Base-by-base conservation (phyloP, 192 early-diverging fungal species). In the Backusella mclennaniae region DNA sequence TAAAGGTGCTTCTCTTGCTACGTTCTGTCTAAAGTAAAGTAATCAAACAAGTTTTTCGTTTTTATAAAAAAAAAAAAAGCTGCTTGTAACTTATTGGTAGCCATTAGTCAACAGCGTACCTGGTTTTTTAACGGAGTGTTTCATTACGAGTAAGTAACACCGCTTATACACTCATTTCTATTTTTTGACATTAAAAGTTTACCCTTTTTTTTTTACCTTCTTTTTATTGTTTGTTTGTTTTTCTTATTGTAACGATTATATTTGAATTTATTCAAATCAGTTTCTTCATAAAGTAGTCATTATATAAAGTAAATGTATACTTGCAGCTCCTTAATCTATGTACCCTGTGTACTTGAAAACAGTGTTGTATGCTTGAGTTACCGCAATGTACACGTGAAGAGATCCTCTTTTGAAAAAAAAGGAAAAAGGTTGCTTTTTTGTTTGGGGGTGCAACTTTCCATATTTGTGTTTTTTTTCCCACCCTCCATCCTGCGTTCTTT, bases 381-480 rank as follows among this genome's bases (percentile, higher is more conserved):
- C 56, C 12, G 26, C 26, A 14, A 29, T 14, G 23, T 63, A 63
- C 56, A 63, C 56, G 56, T 63, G 56, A 29, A 63, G 11, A 12
- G 56, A 63, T 29, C 23, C 12, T 63, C n/a, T 29, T 63, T 63
- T 63, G 15, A 44, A 44, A 44, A 44, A 56, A 56, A 63, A 63
- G 12, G 56, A 63, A 63, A 63, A 63, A 14, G 11, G 56, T 29
- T 26, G 4, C 56, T 63, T 63, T 59, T 63, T 63, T 56, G 53
- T 63, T 63, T 26, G 56, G 56, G 56, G 46, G 26, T 63, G 21
- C 11, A 23, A 29, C 23, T 63, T 63, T 14, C 56, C 23, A 63
- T 63, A 63, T 63, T 63, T 63, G 26, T 63, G 23, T 29, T 63
- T 63, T 71, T 71, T 71, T 71, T 71, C 44, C 70, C 70, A 44